A percentile compares a stretch with the other conserved stretches of the same genome.
phyloP scores from a whole-genome alignment of 352 stramenopile genomes.

The Vaucheria bursata region DNA sequence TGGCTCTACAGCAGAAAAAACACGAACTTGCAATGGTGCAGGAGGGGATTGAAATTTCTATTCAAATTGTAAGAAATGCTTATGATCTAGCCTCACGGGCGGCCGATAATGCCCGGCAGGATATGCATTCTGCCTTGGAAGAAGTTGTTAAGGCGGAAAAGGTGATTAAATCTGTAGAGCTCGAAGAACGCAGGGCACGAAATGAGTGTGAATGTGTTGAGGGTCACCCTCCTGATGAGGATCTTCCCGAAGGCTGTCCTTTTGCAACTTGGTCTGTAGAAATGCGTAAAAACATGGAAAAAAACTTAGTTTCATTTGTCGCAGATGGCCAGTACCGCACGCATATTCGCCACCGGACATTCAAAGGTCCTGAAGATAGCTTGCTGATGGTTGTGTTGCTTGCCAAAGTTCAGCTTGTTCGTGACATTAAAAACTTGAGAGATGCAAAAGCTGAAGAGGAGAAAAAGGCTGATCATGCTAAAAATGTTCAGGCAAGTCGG shows the following conservation, averaged over 20 bases:
- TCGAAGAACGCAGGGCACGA: neutral
- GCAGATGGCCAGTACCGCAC: constrained; percentile 40
- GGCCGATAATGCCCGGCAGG: constrained; percentile 28
- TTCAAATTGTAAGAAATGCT: constrained; percentile 25
- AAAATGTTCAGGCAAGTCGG: constrained; percentile 3
- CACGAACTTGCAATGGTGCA: neutral
- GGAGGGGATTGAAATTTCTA: constrained; percentile 10
- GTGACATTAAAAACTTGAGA: constrained; percentile 20
- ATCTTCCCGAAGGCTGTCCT: constrained; percentile 11
- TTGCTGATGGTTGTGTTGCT: constrained; percentile 39
- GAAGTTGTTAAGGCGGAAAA: constrained; percentile 22
- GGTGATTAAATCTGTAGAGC: neutral
- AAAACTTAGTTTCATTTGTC: constrained; percentile 29
- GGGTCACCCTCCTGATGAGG: constrained; percentile 3
- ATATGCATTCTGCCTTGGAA: constrained; percentile 32
- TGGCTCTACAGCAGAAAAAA: neutral
- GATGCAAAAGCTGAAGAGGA: constrained; percentile 38
- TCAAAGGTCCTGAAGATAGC: constrained; percentile 13
- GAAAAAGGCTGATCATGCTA: neutral
- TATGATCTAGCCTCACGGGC: constrained; percentile 28
- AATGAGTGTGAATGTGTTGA: neutral
- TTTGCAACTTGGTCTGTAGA: constrained; percentile 33
- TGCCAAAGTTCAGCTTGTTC: constrained; percentile 36
- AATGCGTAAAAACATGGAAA: constrained; percentile 13
- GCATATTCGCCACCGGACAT: constrained; percentile 22